Evolutionary conservation across 208 protist genomes (phyloP).

Genomic region (Herpetomonas muscarum): DNA sequence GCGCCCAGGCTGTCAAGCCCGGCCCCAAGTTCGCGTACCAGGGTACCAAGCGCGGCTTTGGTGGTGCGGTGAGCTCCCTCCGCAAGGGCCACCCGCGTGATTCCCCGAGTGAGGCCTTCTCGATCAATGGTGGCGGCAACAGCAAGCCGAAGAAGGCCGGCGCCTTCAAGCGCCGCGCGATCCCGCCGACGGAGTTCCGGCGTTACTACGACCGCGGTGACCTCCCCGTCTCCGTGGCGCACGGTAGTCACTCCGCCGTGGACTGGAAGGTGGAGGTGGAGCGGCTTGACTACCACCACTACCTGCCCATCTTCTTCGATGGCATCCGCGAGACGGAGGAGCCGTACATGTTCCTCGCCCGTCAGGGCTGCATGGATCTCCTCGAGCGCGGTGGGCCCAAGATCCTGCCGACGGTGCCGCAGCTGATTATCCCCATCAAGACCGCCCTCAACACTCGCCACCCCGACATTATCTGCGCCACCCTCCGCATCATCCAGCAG

Average conservation of each 20-base stretch:
- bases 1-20: background rate
- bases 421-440: slow-evolving; percentile 99
- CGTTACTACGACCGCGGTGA: slow-evolving; percentile 98
- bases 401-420: slow-evolving; percentile 98
- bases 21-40: slow-evolving; percentile 49
- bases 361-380: slow-evolving; percentile 94
- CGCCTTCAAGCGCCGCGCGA: slow-evolving; percentile 78
- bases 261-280: slow-evolving; percentile 98
- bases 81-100: slow-evolving; percentile 76
- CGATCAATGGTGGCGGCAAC: slow-evolving; percentile 70
- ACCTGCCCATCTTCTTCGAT: slow-evolving; percentile 99
- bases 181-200: slow-evolving; percentile 95
- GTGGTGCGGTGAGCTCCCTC: slow-evolving; percentile 85
- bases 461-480: slow-evolving; percentile 95
- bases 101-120: slow-evolving; percentile 61
- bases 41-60: slow-evolving; percentile 68
- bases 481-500: slow-evolving; percentile 96
- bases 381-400: slow-evolving; percentile 94
- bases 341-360: slow-evolving; percentile 97
- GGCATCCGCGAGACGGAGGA: slow-evolving; percentile 97
- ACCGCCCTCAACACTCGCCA: slow-evolving; percentile 98
- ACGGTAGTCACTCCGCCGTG: slow-evolving; percentile 78
- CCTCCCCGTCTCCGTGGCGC: slow-evolving; percentile 95
- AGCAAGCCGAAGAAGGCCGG: slow-evolving; percentile 81
- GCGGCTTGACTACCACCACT: slow-evolving; percentile 99